A percentile compares a stretch with the other conserved stretches of the same genome.
Evolutionary conservation across 78 protist species (phyloP).

Genomic region (Dictyostelium brefeldianum): DNA sequence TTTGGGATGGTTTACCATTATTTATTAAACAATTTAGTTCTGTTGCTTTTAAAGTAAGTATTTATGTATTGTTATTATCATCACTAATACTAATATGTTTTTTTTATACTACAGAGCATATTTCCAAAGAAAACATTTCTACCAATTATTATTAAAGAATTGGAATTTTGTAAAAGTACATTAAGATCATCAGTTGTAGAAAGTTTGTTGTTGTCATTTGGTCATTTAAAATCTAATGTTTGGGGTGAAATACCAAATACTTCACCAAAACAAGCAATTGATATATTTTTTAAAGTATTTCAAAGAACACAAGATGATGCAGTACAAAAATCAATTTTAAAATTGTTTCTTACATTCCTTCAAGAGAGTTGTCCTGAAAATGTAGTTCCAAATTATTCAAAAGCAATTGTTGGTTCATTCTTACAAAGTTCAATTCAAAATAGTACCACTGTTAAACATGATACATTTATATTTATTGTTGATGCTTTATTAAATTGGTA

Average conservation of each 20-base stretch:
- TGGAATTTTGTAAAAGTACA: background rate
- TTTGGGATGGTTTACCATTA: constrained; percentile 48
- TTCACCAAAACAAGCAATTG: background rate
- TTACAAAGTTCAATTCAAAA: background rate
- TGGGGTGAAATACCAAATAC: constrained; percentile 10
- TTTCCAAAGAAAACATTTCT: background rate
- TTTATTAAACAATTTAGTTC: constrained; percentile 18
- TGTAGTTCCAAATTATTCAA: background rate
- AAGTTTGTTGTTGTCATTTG: background rate
- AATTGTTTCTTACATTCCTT: background rate
- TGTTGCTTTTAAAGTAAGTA: constrained; percentile 26
- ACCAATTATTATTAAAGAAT: background rate
- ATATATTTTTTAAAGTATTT: background rate
- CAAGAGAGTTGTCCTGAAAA: background rate
- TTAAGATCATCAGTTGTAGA: background rate
- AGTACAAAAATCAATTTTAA: background rate
- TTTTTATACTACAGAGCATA: constrained; percentile 1
- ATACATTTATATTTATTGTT: background rate
- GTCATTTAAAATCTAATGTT: background rate
- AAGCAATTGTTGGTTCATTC: background rate
- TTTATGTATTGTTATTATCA: background rate
- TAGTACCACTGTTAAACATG: background rate
- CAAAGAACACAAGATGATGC: background rate
- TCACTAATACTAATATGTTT: background rate
- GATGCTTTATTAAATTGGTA: constrained; percentile 20